These are phyloP conservation scores for Phytophthora crassamura DNA, from an alignment of 352 stramenopile genomes.

Conservation along the genomic window DNA sequence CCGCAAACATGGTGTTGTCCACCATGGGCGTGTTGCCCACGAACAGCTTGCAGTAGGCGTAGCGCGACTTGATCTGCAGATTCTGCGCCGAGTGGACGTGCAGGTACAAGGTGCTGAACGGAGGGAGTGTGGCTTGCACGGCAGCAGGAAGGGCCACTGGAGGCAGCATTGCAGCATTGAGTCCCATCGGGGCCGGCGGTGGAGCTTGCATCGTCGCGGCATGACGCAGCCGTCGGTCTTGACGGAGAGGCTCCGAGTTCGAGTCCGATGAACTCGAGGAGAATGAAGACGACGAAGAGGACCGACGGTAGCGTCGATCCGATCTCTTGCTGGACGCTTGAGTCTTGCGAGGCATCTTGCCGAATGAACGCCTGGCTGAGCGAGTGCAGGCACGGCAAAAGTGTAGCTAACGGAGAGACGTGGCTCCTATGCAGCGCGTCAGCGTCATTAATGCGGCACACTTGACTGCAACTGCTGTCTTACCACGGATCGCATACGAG, in stretches of 20 bases:
- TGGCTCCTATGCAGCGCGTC: conserved; percentile 3
- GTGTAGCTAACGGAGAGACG: no score
- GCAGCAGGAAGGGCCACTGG: no score
- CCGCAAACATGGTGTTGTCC: conserved; percentile 21
- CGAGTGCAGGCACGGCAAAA: no score
- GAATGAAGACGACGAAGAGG: background rate
- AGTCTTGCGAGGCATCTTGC: conserved; percentile 1
- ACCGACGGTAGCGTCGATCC: no score
- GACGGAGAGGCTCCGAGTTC: no score
- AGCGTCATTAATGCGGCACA: background rate
- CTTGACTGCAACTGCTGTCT: conserved; percentile 7
- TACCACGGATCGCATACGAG: background rate
- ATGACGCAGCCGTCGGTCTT: background rate
- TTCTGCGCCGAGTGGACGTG: conserved; percentile 61
- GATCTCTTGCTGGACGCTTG: background rate
- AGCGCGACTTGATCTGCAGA: conserved; percentile 40
- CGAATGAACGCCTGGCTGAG: conserved; percentile 4
- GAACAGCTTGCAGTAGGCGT: conserved; percentile 63
- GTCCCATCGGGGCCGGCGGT: no score
- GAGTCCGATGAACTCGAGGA: no score
- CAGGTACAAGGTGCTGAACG: conserved; percentile 46
- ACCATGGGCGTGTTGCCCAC: conserved; percentile 53
- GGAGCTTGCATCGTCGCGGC: no score
- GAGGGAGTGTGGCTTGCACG: no score
- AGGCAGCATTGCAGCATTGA: no score